A percentile compares a stretch with the other conserved stretches of the same genome.
Evolutionary conservation across 345 rosid species (phyloP).

Genomic region (Streptanthus diversifolius): DNA sequence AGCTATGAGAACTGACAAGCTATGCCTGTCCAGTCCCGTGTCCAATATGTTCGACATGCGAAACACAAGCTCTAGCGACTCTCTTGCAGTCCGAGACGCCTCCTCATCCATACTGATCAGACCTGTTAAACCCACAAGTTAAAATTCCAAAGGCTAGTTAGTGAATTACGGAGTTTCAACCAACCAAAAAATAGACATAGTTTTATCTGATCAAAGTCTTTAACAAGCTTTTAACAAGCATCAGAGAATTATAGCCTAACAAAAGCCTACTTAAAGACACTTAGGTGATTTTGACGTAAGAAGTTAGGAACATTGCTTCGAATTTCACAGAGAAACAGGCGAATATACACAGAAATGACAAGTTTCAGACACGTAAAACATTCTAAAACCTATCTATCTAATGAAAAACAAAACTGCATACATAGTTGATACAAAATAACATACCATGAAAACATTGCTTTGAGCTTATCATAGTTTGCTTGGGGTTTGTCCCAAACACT

Average conservation of each 20-base stretch:
- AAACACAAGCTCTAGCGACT: slow-evolving; percentile 36
- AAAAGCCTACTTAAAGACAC: not conserved
- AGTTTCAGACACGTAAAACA: too few relatives aligned
- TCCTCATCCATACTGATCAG: slow-evolving; percentile 30
- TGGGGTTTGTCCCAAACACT: too few relatives aligned
- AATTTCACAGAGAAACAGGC: too few relatives aligned
- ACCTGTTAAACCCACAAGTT: not conserved
- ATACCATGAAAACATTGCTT: too few relatives aligned
- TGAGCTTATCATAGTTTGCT: too few relatives aligned
- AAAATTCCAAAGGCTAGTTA: not conserved
- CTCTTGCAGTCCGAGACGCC: slow-evolving; percentile 36
- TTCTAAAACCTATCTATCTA: too few relatives aligned
- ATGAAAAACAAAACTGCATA: too few relatives aligned
- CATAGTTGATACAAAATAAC: too few relatives aligned
- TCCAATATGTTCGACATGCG: slow-evolving; percentile 40
- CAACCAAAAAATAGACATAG: not conserved
- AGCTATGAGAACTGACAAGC: slow-evolving; percentile 36
- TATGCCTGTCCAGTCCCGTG: slow-evolving; percentile 33
- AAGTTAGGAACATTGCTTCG: too few relatives aligned
- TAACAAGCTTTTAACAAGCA: not conserved
- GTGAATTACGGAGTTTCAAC: not conserved
- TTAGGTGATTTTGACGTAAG: not conserved
- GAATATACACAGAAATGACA: too few relatives aligned
- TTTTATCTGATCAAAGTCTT: too few relatives aligned
- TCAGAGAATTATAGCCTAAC: not conserved